These are phyloP conservation scores for Dioscorea alata DNA, from an alignment of 106 monocot species.

Conservation along the genomic window DNA sequence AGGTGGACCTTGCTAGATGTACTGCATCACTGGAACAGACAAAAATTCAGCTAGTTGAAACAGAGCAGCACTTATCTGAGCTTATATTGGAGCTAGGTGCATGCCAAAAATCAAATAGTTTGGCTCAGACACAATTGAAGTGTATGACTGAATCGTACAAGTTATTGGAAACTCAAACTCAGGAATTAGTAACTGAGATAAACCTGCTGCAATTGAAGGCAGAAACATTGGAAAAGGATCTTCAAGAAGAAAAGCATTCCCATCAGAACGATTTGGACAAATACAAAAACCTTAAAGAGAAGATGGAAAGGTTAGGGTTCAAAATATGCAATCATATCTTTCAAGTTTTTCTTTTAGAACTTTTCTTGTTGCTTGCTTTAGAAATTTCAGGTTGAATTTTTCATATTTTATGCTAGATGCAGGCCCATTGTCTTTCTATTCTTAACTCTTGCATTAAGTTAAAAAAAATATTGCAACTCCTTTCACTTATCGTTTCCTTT, in stretches of 20 bases:
- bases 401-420: no score
- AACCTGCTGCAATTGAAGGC: constrained; percentile 33
- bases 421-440: neutral
- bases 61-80: constrained; percentile 35
- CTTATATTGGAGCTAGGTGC: constrained; percentile 48
- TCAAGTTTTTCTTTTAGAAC: neutral
- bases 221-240: constrained; percentile 50
- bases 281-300: constrained; percentile 62
- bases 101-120: constrained; percentile 72
- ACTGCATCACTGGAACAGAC: constrained; percentile 42
- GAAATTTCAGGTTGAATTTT: no score
- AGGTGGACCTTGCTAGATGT: constrained; percentile 50
- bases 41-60: constrained; percentile 47
- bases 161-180: constrained; percentile 48
- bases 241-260: constrained; percentile 50
- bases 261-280: constrained; percentile 65
- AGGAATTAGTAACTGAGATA: constrained; percentile 61
- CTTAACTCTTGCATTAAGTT: neutral
- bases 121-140: constrained; percentile 86
- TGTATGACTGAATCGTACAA: constrained; percentile 97
- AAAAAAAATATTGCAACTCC: no score
- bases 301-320: constrained; percentile 64
- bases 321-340: neutral
- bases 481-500: neutral
- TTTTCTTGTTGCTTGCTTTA: neutral